Evolutionary conservation across 2,329 filamentous ascomycete genomes (phyloP).

Genomic region (Scedosporium boydii): DNA sequence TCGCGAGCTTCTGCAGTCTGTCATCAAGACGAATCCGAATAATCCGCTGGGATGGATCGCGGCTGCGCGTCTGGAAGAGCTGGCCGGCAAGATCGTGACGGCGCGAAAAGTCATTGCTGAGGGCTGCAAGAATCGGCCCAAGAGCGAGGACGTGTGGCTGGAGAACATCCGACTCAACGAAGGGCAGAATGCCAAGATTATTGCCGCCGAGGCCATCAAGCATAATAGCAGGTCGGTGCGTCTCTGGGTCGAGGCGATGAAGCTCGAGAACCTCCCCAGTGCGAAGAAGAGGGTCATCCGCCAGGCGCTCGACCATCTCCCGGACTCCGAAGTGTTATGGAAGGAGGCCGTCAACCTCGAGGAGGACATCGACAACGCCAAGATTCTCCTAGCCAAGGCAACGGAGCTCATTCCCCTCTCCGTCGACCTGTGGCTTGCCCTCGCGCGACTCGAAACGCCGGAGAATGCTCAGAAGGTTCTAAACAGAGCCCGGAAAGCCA

Average conservation of each 20-base stretch:
- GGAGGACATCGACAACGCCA: conserved; percentile 80
- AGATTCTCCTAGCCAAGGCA: conserved; percentile 82
- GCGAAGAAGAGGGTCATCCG: conserved; percentile 90
- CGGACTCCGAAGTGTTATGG: conserved; percentile 94
- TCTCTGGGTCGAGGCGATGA: conserved; percentile 93
- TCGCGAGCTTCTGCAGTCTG: conserved; percentile 83
- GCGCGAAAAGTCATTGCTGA: conserved; percentile 81
- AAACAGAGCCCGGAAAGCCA: conserved; percentile 87
- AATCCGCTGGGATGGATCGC: conserved; percentile 96
- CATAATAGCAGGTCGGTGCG: conserved; percentile 81
- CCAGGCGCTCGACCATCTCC: conserved; percentile 84
- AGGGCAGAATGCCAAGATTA: conserved; percentile 86
- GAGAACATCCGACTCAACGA: conserved; percentile 94
- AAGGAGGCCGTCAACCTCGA: conserved; percentile 95
- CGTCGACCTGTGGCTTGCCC: conserved; percentile 88
- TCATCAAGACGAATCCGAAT: conserved; percentile 92
- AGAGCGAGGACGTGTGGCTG: conserved; percentile 91
- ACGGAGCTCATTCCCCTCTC: conserved; percentile 91
- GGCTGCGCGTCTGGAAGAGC: conserved; percentile 81
- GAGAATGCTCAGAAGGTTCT: conserved; percentile 92
- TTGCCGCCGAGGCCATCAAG: conserved; percentile 87
- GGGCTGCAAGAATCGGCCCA: conserved; percentile 84
- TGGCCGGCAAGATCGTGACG: conserved; percentile 83
- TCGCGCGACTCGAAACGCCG: conserved; percentile 79
- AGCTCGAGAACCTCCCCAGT: conserved; percentile 69